Conservation (phyloP, 2,329 filamentous ascomycete species). For the Eurotiales sp. region DNA sequence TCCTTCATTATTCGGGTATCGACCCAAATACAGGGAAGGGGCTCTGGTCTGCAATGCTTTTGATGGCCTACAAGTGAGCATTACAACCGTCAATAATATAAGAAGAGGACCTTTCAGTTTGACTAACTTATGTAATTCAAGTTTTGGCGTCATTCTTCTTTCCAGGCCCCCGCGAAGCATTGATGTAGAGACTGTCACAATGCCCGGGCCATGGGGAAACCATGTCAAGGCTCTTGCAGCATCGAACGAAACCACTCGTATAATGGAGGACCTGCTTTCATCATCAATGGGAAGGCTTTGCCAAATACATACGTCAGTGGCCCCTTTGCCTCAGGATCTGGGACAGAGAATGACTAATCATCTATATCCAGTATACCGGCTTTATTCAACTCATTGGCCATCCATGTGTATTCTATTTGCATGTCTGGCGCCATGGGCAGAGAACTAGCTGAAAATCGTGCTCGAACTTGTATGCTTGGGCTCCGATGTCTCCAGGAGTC, state of each 20-base stretch:
- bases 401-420: slow-evolving; percentile 25
- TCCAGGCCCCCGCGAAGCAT: background rate
- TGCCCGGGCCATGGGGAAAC: background rate
- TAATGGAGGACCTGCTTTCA: background rate
- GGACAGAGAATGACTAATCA: background rate
- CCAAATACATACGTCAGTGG: background rate
- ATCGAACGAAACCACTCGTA: background rate
- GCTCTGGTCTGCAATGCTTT: background rate
- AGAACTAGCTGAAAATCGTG: slow-evolving; percentile 24
- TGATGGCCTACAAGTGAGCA: background rate
- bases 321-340: too few species aligned
- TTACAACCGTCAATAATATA: too few species aligned
- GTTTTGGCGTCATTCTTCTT: background rate
- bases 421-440: slow-evolving; percentile 20
- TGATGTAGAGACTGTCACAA: background rate
- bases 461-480: slow-evolving; percentile 23
- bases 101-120: background rate
- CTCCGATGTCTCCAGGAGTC: slow-evolving; percentile 22
- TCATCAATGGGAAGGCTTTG: background rate
- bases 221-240: background rate
- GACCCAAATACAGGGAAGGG: too few species aligned
- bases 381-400: slow-evolving; percentile 22
- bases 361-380: slow-evolving; percentile 18
- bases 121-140: background rate
- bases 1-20: too few species aligned